A percentile compares a stretch with the other conserved stretches of the same genome.
phyloP scores from a whole-genome alignment of 2,329 filamentous ascomycete species.

The Ceratocystis variospora region DNA sequence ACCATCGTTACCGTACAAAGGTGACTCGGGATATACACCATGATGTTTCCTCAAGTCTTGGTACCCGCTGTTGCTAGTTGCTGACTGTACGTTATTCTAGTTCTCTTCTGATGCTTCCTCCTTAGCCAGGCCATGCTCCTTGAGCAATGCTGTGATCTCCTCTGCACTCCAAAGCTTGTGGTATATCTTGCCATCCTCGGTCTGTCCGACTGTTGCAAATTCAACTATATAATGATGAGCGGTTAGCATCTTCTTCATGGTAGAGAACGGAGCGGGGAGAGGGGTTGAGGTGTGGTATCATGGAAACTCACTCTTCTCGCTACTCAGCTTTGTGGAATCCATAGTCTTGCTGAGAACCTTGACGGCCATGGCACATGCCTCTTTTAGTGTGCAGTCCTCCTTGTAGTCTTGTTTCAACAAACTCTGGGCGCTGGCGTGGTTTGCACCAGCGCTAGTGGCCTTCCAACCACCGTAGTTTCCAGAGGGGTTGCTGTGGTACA shows the following conservation, averaged over 20 bases:
- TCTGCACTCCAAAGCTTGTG: slow-evolving; percentile 95
- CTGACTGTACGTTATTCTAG: slow-evolving; percentile 26
- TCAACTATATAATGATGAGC: slow-evolving; percentile 50
- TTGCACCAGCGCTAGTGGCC: slow-evolving; percentile 91
- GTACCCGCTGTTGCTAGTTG: too few relatives aligned
- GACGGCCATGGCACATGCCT: slow-evolving; percentile 92
- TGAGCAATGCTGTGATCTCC: slow-evolving; percentile 85
- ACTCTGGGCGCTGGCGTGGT: slow-evolving; percentile 95
- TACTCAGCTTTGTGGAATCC: slow-evolving; percentile 97
- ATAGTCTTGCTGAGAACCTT: slow-evolving; percentile 99
- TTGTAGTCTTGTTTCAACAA: slow-evolving; percentile 99
- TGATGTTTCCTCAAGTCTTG: neutral
- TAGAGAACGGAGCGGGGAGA: slow-evolving; percentile 24
- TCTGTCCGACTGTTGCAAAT: slow-evolving; percentile 95
- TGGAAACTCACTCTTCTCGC: slow-evolving; percentile 80
- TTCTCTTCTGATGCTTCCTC: slow-evolving; percentile 58
- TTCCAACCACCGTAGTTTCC: slow-evolving; percentile 99
- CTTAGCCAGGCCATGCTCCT: slow-evolving; percentile 92
- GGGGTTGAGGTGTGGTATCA: neutral
- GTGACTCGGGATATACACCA: slow-evolving; percentile 12
- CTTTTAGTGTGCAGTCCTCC: slow-evolving; percentile 90
- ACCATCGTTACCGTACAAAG: slow-evolving; percentile 12
- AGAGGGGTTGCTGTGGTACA: slow-evolving; percentile 97
- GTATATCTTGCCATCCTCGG: slow-evolving; percentile 90
- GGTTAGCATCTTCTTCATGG: slow-evolving; percentile 19